Conservation (phyloP, 2,329 filamentous ascomycete genomes). For the Mariannaea sp. region DNA sequence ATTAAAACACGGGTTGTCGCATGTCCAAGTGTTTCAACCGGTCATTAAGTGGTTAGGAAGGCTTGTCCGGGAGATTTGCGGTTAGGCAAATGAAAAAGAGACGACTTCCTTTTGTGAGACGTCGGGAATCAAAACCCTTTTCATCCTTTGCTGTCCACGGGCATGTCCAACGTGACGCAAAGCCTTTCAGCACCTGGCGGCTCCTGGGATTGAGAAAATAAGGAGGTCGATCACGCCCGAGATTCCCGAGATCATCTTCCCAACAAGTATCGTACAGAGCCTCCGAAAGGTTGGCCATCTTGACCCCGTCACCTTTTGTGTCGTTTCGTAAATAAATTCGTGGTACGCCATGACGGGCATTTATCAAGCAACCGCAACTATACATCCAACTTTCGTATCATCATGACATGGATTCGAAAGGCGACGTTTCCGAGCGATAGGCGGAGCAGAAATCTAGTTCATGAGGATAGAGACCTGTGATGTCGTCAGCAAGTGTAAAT, state of each 20-base stretch:
- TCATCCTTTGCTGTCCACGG: slow-evolving; percentile 6
- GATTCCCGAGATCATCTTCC: slow-evolving; percentile 1
- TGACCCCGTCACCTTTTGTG: background rate
- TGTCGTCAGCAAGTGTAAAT: slow-evolving; percentile 9
- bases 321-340: slow-evolving; percentile 11
- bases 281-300: background rate
- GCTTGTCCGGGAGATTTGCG: background rate
- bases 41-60: background rate
- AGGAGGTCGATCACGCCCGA: background rate
- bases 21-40: background rate
- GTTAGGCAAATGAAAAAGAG: background rate
- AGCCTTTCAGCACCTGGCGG: slow-evolving; percentile 2
- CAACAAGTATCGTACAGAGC: background rate
- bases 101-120: slow-evolving; percentile 13
- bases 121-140: slow-evolving; percentile 9
- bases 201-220: background rate
- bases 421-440: slow-evolving; percentile 18
- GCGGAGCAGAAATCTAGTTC: slow-evolving; percentile 43
- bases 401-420: slow-evolving; percentile 32
- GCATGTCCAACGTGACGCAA: slow-evolving; percentile 13
- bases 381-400: slow-evolving; percentile 26
- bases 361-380: slow-evolving; percentile 10
- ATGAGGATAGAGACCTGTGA: slow-evolving; percentile 44
- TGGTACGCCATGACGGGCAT: slow-evolving; percentile 7
- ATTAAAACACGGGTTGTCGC: background rate